These are phyloP conservation scores for Lyophyllum semitale DNA, from an alignment of 768 basidiomycete genomes.

Conservation along the genomic window DNA sequence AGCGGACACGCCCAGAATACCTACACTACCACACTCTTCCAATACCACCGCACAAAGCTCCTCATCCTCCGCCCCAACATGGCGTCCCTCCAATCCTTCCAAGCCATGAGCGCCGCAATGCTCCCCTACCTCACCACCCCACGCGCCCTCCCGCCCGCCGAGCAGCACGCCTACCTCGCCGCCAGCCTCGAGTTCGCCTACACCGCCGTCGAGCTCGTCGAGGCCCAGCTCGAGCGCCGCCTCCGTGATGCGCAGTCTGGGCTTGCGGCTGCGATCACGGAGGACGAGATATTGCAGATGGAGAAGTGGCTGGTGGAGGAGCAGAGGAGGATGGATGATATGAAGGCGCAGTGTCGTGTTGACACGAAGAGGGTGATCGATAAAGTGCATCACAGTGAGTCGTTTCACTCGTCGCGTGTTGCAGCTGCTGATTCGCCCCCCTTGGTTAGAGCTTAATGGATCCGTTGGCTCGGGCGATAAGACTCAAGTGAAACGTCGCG, in stretches of 20 bases:
- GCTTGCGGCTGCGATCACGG: conserved; percentile 4
- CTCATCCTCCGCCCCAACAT: background rate
- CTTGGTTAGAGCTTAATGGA: background rate
- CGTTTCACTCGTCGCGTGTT: no score
- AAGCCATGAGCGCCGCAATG: conserved; percentile 12
- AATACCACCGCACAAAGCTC: background rate
- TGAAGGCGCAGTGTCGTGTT: conserved; percentile 8
- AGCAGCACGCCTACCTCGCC: conserved; percentile 12
- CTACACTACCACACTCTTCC: background rate
- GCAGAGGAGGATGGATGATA: conserved; percentile 16
- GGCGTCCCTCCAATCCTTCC: conserved; percentile 9
- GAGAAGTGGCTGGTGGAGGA: conserved; percentile 9
- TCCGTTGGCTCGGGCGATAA: background rate
- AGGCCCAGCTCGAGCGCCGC: conserved; percentile 14
- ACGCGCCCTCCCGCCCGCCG: background rate
- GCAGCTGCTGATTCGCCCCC: no score
- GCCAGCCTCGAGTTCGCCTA: conserved; percentile 18
- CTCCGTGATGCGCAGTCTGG: conserved; percentile 14
- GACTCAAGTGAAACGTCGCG: background rate
- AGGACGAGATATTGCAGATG: conserved; percentile 12
- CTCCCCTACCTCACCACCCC: conserved; percentile 14
- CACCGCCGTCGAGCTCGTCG: conserved; percentile 17
- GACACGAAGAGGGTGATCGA: conserved; percentile 1
- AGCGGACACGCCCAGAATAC: background rate
- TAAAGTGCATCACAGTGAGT: background rate